Evolutionary conservation across 2,329 filamentous ascomycete species (phyloP).

Genomic region (Erysiphe pulchra): DNA sequence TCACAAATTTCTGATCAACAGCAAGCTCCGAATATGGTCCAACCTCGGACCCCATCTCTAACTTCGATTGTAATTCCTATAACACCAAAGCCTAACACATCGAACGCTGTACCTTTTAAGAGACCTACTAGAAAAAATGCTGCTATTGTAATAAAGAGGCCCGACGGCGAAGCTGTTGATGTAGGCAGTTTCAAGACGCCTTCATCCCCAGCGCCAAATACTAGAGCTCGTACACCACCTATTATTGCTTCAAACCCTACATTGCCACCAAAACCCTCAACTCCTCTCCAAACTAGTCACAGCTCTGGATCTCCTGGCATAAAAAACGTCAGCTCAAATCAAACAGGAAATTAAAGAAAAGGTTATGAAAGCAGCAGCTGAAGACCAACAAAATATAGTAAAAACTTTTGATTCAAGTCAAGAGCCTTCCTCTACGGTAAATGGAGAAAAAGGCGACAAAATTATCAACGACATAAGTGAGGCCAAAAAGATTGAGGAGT

Average conservation of each 20-base stretch:
- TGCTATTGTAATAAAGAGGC: constrained; percentile 63
- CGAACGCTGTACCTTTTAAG: constrained; percentile 17
- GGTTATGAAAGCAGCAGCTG: constrained; percentile 15
- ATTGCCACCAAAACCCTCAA: constrained; percentile 46
- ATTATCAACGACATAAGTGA: constrained; percentile 4
- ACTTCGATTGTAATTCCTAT: constrained; percentile 20
- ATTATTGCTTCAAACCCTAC: constrained; percentile 53
- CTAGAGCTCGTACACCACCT: constrained; percentile 28
- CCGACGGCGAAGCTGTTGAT: constrained; percentile 52
- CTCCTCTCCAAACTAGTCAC: constrained; percentile 37
- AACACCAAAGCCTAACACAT: constrained; percentile 26
- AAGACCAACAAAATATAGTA: constrained; percentile 11
- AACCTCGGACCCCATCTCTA: constrained; percentile 13
- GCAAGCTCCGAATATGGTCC: constrained; percentile 19
- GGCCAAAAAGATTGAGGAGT: constrained; percentile 19
- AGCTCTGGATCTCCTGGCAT: constrained; percentile 32
- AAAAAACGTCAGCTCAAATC: constrained; percentile 61
- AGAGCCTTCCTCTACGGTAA: neutral
- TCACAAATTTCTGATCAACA: constrained; percentile 49
- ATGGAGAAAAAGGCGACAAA: neutral
- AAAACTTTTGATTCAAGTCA: neutral
- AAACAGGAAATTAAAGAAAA: constrained; percentile 49
- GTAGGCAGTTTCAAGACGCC: constrained; percentile 32
- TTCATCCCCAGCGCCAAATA: constrained; percentile 27
- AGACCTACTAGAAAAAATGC: constrained; percentile 29